Evolutionary conservation across 208 protist species (phyloP).

Genomic region (Leishmania tarentolae): DNA sequence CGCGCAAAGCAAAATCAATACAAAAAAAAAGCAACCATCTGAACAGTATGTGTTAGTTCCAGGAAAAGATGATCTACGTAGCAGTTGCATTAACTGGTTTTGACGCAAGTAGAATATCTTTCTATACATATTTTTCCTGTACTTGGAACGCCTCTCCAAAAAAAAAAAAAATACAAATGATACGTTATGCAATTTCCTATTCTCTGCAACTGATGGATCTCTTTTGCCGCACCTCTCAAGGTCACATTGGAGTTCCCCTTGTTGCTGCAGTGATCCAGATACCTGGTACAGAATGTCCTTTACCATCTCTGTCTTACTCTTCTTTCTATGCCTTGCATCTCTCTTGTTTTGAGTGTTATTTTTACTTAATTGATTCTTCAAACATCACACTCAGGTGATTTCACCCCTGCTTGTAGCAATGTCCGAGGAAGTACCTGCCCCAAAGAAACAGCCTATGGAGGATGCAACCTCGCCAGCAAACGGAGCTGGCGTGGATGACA

Average conservation of each 20-base stretch:
- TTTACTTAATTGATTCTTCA: not conserved
- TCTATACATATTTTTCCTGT: not conserved
- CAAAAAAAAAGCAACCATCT: not conserved
- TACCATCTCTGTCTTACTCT: not conserved
- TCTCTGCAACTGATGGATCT: not conserved
- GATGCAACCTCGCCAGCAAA: not conserved
- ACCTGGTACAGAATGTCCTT: not conserved
- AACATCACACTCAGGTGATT: not conserved
- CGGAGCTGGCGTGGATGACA: slow-evolving; percentile 56
- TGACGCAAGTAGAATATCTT: not conserved
- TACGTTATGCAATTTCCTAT: not conserved
- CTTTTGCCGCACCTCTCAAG: not conserved
- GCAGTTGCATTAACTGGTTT: not conserved
- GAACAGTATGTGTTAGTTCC: not conserved
- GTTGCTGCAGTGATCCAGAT: not conserved
- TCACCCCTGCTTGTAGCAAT: slow-evolving; percentile 4
- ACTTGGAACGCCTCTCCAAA: not conserved
- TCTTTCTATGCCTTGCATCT: not conserved
- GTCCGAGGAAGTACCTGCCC: slow-evolving; percentile 13
- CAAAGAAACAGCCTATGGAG: slow-evolving; percentile 15
- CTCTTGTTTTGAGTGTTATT: not conserved
- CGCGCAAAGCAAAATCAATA: not conserved
- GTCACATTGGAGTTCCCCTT: not conserved
- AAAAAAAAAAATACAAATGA: not conserved
- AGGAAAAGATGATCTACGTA: too few species aligned